Evolutionary conservation across 192 early-diverging fungal species (phyloP), one percentile per base, ranked within the genome.

Genomic region (Lunasporangiospora selenospora): DNA sequence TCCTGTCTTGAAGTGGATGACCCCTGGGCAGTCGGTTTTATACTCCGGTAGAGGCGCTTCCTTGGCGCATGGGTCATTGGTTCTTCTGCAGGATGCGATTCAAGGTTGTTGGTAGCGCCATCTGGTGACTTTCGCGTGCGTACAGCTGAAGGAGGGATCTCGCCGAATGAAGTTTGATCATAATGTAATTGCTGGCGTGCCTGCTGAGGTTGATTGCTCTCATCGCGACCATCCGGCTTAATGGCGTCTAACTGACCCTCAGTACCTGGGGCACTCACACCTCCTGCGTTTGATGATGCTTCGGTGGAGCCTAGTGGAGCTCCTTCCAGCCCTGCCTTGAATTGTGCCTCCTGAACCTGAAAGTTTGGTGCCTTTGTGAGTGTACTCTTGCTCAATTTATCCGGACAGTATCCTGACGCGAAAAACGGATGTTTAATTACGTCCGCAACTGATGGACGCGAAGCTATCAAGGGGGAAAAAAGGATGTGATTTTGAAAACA

Each of bases 371-470:
- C 33, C 7, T 30, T 4, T 3, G 36, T 16, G 42, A 73, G 34
- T 9, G 60, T 32, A 7, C 19, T 47, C 12, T 40, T 31, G 31
- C 58, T 54, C 32, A 59, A 53, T n/a, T 48, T 48, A 48, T 62
- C 21, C 10, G 60, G 63, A 31, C 46, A 48, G 30, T 55, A 70
- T 41, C 62, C 65, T 34, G 40, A 45, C 12, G 60, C 43, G 41
- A 81, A 77, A 26, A 81, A 81, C 1, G 66, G 61, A 39, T 78
- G 75, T 3, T 58, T 33, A 3, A 75, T 54, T 3, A 81, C 63
- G 12, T 66, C 39, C 3, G 53, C 53, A 16, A 81, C 62, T 3
- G 76, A 53, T 0, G 65, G 80, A 46, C 80, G 42, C 19, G 66
- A 65, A 4, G 60, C 79, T 69, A 37, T 38, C 18, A 44, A 49